These are phyloP conservation scores for Tuber umbilicatum DNA, from an alignment of 495 filamentous ascomycete species.

Conservation along the genomic window DNA sequence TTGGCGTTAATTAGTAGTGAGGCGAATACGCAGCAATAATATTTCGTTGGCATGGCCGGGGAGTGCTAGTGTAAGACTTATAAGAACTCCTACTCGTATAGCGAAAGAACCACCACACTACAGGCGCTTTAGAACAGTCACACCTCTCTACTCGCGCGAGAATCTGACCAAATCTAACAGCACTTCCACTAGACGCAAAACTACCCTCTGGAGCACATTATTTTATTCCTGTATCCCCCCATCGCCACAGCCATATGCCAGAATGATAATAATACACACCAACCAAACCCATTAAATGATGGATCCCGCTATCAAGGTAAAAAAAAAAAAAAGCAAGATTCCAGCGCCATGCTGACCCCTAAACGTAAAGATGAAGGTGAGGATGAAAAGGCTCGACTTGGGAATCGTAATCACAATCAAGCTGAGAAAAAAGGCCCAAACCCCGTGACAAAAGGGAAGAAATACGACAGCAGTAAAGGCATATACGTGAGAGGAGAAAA, in stretches of 20 bases:
- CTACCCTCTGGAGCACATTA: background rate
- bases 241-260: background rate
- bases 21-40: background rate
- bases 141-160: no score
- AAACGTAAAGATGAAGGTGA: background rate
- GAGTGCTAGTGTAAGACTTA: background rate
- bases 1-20: background rate
- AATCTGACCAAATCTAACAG: background rate
- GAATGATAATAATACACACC: conserved; percentile 6
- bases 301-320: conserved; percentile 2
- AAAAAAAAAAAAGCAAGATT: conserved; percentile 11
- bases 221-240: background rate
- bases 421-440: background rate
- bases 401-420: background rate
- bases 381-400: background rate
- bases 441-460: background rate
- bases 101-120: background rate
- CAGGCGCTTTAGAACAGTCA: no score
- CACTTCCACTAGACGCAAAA: background rate
- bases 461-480: background rate
- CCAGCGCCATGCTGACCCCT: conserved; percentile 5
- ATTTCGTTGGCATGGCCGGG: background rate
- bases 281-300: conserved; percentile 12
- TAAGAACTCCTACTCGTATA: background rate
- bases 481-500: background rate